Conservation (phyloP, 257 asterid genomes). For the Sherardia arvensis region DNA sequence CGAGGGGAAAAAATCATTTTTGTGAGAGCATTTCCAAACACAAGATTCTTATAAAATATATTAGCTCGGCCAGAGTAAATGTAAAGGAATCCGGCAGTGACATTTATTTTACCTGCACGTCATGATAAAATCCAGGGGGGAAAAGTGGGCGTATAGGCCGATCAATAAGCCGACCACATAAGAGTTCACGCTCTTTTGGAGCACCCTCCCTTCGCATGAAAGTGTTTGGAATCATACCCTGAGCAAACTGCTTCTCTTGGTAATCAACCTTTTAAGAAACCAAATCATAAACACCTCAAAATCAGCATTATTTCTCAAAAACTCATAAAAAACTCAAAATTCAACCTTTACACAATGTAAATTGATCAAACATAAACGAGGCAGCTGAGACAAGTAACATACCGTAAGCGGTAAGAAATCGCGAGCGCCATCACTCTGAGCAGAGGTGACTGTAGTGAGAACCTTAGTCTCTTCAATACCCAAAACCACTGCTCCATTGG, state of each 20-base stretch:
- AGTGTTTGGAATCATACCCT: constrained; percentile 75
- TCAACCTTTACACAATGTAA: too few species aligned
- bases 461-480: constrained; percentile 90
- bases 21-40: neutral
- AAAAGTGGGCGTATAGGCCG: constrained; percentile 93
- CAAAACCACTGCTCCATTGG: constrained; percentile 78
- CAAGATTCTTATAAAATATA: neutral
- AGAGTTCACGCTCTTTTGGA: constrained; percentile 93
- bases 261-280: constrained; percentile 67
- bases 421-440: constrained; percentile 63
- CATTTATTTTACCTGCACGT: constrained; percentile 66
- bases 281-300: constrained; percentile 6
- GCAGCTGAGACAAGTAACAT: constrained; percentile 17
- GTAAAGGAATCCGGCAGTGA: neutral
- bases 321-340: neutral
- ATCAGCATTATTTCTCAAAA: neutral
- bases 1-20: constrained; percentile 1
- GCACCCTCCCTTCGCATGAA: constrained; percentile 98
- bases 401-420: constrained; percentile 94
- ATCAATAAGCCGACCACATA: constrained; percentile 92
- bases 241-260: constrained; percentile 96
- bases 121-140: constrained; percentile 91
- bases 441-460: constrained; percentile 72
- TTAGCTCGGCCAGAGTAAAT: constrained; percentile 8
- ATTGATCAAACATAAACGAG: neutral